Evolutionary conservation across 495 filamentous ascomycete species (phyloP).

Genomic region (Hypoxylon fuscum): DNA sequence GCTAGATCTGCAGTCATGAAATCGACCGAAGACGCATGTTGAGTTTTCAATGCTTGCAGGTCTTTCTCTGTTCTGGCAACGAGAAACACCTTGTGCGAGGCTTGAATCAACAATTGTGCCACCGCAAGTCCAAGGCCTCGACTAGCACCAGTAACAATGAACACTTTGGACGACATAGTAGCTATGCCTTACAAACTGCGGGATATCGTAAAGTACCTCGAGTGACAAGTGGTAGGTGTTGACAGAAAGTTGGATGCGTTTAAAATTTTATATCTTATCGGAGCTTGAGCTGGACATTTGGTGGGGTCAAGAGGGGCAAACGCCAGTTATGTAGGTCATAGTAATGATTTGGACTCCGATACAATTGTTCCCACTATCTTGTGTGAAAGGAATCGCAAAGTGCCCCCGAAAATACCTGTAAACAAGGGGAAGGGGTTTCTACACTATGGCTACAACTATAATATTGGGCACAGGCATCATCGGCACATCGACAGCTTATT

Average conservation of each 20-base stretch:
- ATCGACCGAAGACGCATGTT: constrained; percentile 73
- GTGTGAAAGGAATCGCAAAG: no score
- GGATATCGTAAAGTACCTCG: no score
- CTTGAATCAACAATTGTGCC: constrained; percentile 73
- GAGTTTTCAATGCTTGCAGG: constrained; percentile 70
- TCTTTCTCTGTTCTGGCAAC: constrained; percentile 74
- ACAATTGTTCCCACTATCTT: no score
- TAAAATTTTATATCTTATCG: no score
- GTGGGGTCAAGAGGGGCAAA: constrained; percentile 31
- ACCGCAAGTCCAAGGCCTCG: constrained; percentile 86
- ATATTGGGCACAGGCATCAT: constrained; percentile 85
- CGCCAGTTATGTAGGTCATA: constrained; percentile 3
- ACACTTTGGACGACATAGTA: constrained; percentile 60
- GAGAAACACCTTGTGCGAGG: constrained; percentile 75
- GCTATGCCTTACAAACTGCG: no score
- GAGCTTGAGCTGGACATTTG: background rate
- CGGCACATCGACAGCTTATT: constrained; percentile 79
- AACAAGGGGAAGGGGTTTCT: background rate
- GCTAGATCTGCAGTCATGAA: constrained; percentile 80
- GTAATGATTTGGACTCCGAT: no score
- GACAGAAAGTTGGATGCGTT: no score
- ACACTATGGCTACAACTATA: constrained; percentile 60
- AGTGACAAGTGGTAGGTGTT: no score
- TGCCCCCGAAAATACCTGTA: no score
- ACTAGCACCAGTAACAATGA: constrained; percentile 76